Percentiles rank a stretch among this genome's conserved stretches.
These are phyloP conservation scores for Neurospora sp. DNA, from an alignment of 495 filamentous ascomycete genomes.

Conservation along the genomic window DNA sequence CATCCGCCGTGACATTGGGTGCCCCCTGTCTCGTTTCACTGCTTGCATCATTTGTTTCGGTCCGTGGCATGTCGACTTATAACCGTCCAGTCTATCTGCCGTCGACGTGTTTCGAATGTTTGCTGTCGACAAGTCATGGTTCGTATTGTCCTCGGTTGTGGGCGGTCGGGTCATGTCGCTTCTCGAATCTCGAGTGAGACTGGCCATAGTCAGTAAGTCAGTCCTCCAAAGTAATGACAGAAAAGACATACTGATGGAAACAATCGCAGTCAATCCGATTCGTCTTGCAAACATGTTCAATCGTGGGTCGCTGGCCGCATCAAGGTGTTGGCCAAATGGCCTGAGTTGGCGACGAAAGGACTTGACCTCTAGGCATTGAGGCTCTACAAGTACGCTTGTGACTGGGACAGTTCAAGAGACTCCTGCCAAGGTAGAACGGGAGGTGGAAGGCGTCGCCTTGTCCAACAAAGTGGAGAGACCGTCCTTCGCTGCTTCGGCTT, in stretches of 20 bases:
- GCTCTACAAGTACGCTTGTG: not conserved
- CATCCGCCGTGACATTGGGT: not conserved
- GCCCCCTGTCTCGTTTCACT: not conserved
- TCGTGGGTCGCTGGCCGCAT: not conserved
- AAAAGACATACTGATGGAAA: not conserved
- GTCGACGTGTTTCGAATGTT: not conserved
- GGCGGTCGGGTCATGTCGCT: not conserved
- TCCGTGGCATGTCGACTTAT: not conserved
- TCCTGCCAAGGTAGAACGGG: not conserved
- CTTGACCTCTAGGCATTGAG: no score
- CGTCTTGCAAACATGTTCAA: not conserved
- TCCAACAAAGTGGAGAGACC: not conserved
- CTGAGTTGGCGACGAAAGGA: not conserved
- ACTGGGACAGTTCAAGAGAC: not conserved
- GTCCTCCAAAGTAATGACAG: no score
- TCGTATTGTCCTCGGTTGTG: not conserved
- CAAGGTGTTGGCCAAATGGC: not conserved
- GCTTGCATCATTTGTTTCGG: not conserved
- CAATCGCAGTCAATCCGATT: not conserved
- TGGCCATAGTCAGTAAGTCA: no score
- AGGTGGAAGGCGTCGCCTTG: not conserved
- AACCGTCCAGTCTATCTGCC: not conserved
- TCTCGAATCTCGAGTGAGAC: not conserved
- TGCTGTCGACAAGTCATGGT: not conserved
- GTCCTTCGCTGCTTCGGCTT: not conserved